These are phyloP conservation scores for Termitomyces titanicus DNA, from an alignment of 768 basidiomycete genomes.

Conservation along the genomic window DNA sequence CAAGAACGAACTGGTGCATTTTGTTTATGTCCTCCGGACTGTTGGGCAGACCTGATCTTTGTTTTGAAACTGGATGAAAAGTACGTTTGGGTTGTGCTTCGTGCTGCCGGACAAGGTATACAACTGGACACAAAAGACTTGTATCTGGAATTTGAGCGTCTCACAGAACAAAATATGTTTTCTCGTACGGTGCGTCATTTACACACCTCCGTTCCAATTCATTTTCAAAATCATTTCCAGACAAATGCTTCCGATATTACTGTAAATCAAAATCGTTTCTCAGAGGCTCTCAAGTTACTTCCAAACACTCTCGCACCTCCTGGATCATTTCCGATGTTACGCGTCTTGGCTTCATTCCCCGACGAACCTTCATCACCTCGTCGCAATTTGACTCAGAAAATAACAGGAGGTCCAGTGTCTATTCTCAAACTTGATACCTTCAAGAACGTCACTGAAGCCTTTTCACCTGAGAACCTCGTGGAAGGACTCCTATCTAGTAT, in stretches of 20 bases:
- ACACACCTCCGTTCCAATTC: neutral
- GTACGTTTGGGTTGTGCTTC: neutral
- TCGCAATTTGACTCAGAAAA: neutral
- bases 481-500: slow-evolving; percentile 4
- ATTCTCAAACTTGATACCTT: neutral
- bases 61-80: neutral
- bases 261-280: neutral
- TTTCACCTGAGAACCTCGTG: neutral
- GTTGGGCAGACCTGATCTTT: neutral
- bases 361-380: neutral
- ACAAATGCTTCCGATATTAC: neutral
- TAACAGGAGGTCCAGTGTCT: neutral
- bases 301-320: neutral
- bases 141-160: neutral
- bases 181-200: neutral
- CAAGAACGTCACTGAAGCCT: neutral
- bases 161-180: neutral
- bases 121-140: neutral
- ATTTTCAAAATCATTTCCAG: neutral
- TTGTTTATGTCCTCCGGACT: neutral
- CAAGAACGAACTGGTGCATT: neutral
- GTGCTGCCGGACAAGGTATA: neutral
- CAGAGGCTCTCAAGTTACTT: neutral
- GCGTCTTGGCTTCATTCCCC: neutral
- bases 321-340: neutral